These are phyloP conservation scores for Selenicereus undatus DNA, from an alignment of 148 eudicot genomes.

Conservation along the genomic window DNA sequence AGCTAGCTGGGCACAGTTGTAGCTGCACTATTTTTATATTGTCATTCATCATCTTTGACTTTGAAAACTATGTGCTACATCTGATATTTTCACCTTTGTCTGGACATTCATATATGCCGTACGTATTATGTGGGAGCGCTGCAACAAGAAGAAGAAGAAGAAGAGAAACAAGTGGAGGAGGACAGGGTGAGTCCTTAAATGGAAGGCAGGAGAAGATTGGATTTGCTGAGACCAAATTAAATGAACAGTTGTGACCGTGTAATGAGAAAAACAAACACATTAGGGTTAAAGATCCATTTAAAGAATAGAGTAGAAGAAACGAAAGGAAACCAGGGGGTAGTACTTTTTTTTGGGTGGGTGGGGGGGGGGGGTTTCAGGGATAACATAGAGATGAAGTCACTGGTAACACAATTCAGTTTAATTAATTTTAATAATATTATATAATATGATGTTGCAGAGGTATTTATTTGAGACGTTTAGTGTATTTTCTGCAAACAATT, in stretches of 20 bases:
- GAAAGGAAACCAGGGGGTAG: neutral
- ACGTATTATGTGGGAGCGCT: neutral
- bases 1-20: neutral
- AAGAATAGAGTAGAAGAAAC: too few relatives aligned
- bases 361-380: too few relatives aligned
- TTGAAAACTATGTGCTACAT: too few relatives aligned
- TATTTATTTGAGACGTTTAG: too few relatives aligned
- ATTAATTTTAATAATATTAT: too few relatives aligned
- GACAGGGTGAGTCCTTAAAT: slow-evolving; percentile 13
- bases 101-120: slow-evolving; percentile 48
- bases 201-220: slow-evolving; percentile 19
- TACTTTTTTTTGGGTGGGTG: too few relatives aligned
- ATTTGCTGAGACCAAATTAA: neutral
- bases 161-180: slow-evolving; percentile 17
- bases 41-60: slow-evolving; percentile 6
- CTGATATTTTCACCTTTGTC: slow-evolving; percentile 46
- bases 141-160: neutral
- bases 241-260: neutral
- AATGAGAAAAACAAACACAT: neutral
- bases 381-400: too few relatives aligned
- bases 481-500: too few relatives aligned
- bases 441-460: too few relatives aligned
- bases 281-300: slow-evolving; percentile 28
- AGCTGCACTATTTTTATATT: neutral
- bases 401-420: too few relatives aligned